A percentile compares a stretch with the other conserved stretches of the same genome.
These are phyloP conservation scores for Amaranthus palmeri DNA, from an alignment of 148 eudicot species.

Conservation along the genomic window DNA sequence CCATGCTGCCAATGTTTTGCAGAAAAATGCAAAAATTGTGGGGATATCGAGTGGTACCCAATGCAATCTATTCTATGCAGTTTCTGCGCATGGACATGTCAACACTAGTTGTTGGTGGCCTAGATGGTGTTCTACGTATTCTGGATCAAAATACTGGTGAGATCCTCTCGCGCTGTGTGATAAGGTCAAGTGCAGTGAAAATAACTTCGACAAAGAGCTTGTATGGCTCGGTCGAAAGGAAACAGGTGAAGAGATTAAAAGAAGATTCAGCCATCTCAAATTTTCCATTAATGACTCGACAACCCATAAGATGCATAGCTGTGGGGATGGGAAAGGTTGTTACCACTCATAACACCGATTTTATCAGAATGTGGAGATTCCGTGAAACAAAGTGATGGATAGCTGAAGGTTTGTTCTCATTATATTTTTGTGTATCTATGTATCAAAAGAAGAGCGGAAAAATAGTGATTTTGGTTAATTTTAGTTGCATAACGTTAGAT, in stretches of 20 bases:
- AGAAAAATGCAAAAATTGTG: slow-evolving; percentile 54
- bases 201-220: slow-evolving; percentile 22
- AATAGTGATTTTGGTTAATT: no score
- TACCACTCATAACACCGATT: slow-evolving; percentile 46
- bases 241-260: slow-evolving; percentile 42
- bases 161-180: slow-evolving; percentile 48
- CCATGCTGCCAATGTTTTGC: not conserved
- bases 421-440: no score
- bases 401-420: no score
- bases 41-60: slow-evolving; percentile 51
- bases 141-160: slow-evolving; percentile 61
- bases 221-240: slow-evolving; percentile 39
- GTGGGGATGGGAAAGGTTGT: slow-evolving; percentile 85
- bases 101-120: slow-evolving; percentile 64
- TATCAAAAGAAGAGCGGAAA: no score
- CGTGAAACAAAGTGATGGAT: slow-evolving; percentile 5
- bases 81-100: slow-evolving; percentile 49
- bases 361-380: slow-evolving; percentile 65
- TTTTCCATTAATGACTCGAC: slow-evolving; percentile 38
- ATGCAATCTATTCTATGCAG: slow-evolving; percentile 62
- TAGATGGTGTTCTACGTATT: slow-evolving; percentile 69
- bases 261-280: slow-evolving; percentile 45
- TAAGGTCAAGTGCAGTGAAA: slow-evolving; percentile 27
- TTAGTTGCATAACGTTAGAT: no score
- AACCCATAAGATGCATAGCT: slow-evolving; percentile 64